Evolutionary conservation across 495 filamentous ascomycete genomes (phyloP).

Genomic region (Clavariopsis aquatica): DNA sequence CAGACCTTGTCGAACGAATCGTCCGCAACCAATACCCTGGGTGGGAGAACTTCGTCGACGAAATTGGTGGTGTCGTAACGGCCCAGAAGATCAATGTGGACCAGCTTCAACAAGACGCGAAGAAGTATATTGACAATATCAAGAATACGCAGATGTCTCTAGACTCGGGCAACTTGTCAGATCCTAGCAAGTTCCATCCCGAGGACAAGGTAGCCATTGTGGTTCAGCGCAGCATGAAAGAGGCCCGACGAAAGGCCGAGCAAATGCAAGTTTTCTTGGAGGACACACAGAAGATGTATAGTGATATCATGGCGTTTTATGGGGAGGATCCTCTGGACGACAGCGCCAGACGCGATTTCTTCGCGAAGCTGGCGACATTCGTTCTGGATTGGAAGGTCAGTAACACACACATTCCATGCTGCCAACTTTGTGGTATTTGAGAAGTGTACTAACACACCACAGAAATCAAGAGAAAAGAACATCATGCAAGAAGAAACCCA

Average conservation of each 20-base stretch:
- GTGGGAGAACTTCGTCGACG: conserved; percentile 85
- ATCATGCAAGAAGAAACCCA: conserved; percentile 75
- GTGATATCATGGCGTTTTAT: conserved; percentile 96
- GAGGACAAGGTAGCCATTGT: conserved; percentile 92
- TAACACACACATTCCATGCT: not conserved
- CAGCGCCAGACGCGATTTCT: conserved; percentile 93
- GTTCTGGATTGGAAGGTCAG: conserved; percentile 84
- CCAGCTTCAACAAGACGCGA: conserved; percentile 84
- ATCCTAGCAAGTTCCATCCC: conserved; percentile 96
- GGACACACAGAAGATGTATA: conserved; percentile 86
- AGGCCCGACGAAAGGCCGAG: conserved; percentile 91
- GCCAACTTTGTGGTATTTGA: not conserved
- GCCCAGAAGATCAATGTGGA: conserved; percentile 97
- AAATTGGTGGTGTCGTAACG: conserved; percentile 76
- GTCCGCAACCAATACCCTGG: conserved; percentile 94
- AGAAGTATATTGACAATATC: conserved; percentile 91
- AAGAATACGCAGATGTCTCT: conserved; percentile 88
- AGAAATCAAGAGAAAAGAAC: conserved; percentile 94
- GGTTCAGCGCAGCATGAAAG: conserved; percentile 92
- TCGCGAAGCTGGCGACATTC: conserved; percentile 89
- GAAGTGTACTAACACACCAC: conserved; percentile 8
- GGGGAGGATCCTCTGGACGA: conserved; percentile 93
- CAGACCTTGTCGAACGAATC: conserved; percentile 95
- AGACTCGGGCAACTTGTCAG: conserved; percentile 91
- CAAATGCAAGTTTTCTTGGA: conserved; percentile 93